A percentile compares a stretch with the other conserved stretches of the same genome.
These are phyloP conservation scores for Gyromitra esculenta DNA, from an alignment of 2,329 filamentous ascomycete genomes.

Conservation along the genomic window DNA sequence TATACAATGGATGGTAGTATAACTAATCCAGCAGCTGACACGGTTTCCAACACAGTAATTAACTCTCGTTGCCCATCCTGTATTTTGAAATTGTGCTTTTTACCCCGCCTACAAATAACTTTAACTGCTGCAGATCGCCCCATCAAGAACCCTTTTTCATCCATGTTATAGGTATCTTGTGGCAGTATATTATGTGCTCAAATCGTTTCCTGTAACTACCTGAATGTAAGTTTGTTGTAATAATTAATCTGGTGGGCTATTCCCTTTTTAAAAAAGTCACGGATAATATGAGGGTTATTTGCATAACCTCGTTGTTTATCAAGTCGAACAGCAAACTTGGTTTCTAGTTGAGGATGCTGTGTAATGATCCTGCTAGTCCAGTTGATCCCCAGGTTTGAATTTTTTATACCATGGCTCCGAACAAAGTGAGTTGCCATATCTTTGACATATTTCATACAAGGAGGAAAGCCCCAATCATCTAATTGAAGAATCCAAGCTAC, in stretches of 20 bases:
- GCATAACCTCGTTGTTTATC: background rate
- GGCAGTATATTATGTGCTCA: background rate
- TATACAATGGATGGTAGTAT: background rate
- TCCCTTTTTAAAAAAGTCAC: slow-evolving; percentile 1
- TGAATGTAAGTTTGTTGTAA: background rate
- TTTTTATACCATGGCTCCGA: too few relatives aligned
- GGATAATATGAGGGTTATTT: background rate
- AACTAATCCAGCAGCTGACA: background rate
- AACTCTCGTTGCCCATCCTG: background rate
- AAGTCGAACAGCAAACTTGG: background rate
- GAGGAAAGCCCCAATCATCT: too few relatives aligned
- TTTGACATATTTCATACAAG: too few relatives aligned
- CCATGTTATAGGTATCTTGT: background rate
- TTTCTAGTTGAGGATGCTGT: background rate
- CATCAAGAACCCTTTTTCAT: background rate
- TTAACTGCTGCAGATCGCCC: background rate
- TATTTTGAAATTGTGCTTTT: background rate
- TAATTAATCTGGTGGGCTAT: background rate
- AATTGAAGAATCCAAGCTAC: too few relatives aligned
- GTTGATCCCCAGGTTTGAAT: background rate
- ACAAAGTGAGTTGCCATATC: too few relatives aligned
- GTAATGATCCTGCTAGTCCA: background rate
- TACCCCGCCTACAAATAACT: background rate
- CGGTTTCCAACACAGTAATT: background rate
- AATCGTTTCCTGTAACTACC: background rate